Evolutionary conservation across 805 yeast genomes (phyloP).

Genomic region (Wickerhamiella brachini): DNA sequence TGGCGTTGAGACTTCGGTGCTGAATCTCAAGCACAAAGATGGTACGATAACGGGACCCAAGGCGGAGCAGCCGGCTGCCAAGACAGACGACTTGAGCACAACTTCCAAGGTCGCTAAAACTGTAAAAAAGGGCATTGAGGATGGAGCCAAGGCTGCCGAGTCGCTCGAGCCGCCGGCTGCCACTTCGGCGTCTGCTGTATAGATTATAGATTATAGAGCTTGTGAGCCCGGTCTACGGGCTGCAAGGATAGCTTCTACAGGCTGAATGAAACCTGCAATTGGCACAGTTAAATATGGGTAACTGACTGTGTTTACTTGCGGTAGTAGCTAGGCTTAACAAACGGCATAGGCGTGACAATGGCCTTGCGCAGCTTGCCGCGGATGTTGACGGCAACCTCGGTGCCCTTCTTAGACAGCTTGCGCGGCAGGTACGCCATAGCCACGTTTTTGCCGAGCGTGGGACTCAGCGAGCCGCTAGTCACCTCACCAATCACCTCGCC

Average conservation of each 20-base stretch:
- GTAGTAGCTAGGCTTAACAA: conserved; percentile 62
- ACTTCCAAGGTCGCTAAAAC: not conserved
- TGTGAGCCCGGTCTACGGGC: no score
- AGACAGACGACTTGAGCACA: not conserved
- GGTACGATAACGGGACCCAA: not conserved
- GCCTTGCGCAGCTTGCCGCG: conserved; percentile 77
- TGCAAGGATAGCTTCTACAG: no score
- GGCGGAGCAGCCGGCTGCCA: conserved; percentile 4
- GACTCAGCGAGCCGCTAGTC: conserved; percentile 55
- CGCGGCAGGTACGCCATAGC: conserved; percentile 83
- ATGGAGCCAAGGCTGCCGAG: not conserved
- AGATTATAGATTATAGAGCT: no score
- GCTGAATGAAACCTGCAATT: no score
- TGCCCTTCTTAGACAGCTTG: conserved; percentile 58
- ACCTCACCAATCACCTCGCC: conserved; percentile 42
- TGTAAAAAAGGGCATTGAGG: not conserved
- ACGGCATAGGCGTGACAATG: conserved; percentile 68
- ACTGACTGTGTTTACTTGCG: conserved; percentile 19
- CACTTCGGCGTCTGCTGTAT: not conserved
- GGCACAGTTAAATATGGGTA: no score
- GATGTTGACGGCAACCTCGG: conserved; percentile 56
- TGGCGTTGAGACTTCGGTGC: conserved; percentile 33
- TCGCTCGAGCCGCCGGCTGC: not conserved
- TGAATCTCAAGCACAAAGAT: conserved; percentile 20
- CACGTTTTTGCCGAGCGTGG: conserved; percentile 60